phyloP scores from a whole-genome alignment of 148 eudicot species.

The Rhododendron mucronatum region DNA sequence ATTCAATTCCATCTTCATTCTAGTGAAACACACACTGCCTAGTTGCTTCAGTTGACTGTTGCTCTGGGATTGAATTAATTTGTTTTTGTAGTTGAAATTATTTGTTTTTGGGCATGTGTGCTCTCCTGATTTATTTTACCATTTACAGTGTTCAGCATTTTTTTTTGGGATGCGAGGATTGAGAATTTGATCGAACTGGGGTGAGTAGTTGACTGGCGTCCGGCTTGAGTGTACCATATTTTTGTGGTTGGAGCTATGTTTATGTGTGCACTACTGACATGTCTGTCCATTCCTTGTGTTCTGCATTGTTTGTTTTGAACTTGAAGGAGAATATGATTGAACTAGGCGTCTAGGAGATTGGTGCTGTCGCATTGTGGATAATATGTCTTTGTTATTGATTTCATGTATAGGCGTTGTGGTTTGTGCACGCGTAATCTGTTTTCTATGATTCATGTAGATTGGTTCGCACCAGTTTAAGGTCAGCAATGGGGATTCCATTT shows the following conservation, averaged over 20 bases:
- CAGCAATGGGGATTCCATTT: constrained; percentile 87
- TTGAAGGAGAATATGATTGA: not conserved
- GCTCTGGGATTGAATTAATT: not conserved
- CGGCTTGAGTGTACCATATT: not conserved
- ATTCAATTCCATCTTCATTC: not conserved
- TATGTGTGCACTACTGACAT: not conserved
- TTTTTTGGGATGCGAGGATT: not conserved
- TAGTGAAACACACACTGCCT: not conserved
- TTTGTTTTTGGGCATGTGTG: not conserved
- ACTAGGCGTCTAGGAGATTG: not conserved
- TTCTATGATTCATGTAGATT: constrained; percentile 41
- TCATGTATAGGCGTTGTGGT: not conserved
- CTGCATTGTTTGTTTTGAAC: not conserved
- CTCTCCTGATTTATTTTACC: not conserved
- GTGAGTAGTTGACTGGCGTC: not conserved
- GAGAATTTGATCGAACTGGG: not conserved
- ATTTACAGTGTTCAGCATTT: not conserved
- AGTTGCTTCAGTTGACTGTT: not conserved
- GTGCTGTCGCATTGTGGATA: not conserved
- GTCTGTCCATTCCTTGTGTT: not conserved
- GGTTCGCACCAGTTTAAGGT: constrained; percentile 99
- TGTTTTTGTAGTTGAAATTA: not conserved
- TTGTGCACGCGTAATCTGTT: constrained; percentile 4
- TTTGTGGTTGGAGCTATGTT: not conserved
- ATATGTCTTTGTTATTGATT: not conserved